Conservation (phyloP, 768 basidiomycete species). For the Boletus rubescentipes region DNA sequence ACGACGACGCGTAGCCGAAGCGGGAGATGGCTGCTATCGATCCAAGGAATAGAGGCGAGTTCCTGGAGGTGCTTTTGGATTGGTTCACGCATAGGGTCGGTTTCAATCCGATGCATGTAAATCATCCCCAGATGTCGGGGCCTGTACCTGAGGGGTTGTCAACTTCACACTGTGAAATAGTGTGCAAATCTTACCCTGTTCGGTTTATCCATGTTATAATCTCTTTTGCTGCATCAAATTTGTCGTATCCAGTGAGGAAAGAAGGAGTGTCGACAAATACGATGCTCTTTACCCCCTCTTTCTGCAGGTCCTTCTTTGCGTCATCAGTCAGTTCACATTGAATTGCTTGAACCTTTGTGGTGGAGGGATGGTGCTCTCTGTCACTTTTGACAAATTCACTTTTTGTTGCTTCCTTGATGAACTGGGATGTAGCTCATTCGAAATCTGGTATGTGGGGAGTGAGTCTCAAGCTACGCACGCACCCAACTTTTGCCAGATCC, state of each 20-base stretch:
- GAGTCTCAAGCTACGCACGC: background rate
- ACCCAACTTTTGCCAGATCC: conserved; percentile 25
- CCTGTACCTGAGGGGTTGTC: background rate
- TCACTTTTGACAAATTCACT: background rate
- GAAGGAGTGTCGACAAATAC: conserved; percentile 25
- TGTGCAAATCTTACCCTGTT: background rate
- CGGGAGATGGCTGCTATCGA: background rate
- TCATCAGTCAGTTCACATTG: conserved; percentile 14
- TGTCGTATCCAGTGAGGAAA: conserved; percentile 12
- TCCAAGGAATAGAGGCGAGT: background rate
- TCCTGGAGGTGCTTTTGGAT: conserved; percentile 6
- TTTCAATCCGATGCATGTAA: conserved; percentile 22
- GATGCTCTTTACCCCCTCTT: conserved; percentile 5
- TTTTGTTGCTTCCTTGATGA: conserved; percentile 12
- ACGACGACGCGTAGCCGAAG: conserved; percentile 7
- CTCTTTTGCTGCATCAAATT: conserved; percentile 3
- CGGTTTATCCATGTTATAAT: conserved; percentile 1
- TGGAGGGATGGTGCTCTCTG: conserved; percentile 1
- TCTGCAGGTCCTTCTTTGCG: background rate
- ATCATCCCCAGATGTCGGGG: conserved; percentile 11
- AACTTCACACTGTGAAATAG: background rate
- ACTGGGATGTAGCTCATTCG: no score
- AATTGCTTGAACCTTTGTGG: conserved; percentile 10
- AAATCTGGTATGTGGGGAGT: no score
- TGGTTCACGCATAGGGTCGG: conserved; percentile 5